Percentiles rank a stretch among this genome's conserved stretches.
Evolutionary conservation across 2,329 filamentous ascomycete genomes (phyloP).

Genomic region (Xylaria sp.): DNA sequence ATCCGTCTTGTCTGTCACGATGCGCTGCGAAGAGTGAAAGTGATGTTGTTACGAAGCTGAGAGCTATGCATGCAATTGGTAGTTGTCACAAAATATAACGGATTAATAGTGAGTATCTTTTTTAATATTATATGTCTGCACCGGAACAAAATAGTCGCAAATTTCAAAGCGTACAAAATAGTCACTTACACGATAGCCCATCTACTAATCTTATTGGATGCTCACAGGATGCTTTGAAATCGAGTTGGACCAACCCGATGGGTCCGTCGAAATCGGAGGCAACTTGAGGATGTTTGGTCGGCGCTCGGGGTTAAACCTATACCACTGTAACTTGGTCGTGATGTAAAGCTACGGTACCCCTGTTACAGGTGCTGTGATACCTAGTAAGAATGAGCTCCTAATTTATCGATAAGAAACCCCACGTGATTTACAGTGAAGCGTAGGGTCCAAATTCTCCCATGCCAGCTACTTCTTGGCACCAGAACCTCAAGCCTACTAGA

Average conservation of each 20-base stretch:
- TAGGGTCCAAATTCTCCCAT: conserved; percentile 20
- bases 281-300: conserved; percentile 30
- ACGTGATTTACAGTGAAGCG: conserved; percentile 29
- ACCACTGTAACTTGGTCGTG: background rate
- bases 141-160: conserved; percentile 25
- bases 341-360: background rate
- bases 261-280: conserved; percentile 28
- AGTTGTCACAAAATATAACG: conserved; percentile 43
- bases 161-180: conserved; percentile 35
- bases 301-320: conserved; percentile 31
- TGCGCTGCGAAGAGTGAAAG: conserved; percentile 38
- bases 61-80: conserved; percentile 37
- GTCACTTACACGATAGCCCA: conserved; percentile 47
- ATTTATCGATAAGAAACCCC: conserved; percentile 39
- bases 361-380: background rate
- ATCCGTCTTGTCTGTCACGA: conserved; percentile 38
- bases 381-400: too few relatives aligned
- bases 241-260: conserved; percentile 36
- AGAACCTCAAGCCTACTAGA: conserved; percentile 26
- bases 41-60: conserved; percentile 44
- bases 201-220: conserved; percentile 42
- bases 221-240: conserved; percentile 53
- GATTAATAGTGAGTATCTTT: conserved; percentile 44
- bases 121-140: conserved; percentile 41
- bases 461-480: conserved; percentile 26